Evolutionary conservation across 139 green algal species (phyloP).

Genomic region (Chlamydomonas sp.): DNA sequence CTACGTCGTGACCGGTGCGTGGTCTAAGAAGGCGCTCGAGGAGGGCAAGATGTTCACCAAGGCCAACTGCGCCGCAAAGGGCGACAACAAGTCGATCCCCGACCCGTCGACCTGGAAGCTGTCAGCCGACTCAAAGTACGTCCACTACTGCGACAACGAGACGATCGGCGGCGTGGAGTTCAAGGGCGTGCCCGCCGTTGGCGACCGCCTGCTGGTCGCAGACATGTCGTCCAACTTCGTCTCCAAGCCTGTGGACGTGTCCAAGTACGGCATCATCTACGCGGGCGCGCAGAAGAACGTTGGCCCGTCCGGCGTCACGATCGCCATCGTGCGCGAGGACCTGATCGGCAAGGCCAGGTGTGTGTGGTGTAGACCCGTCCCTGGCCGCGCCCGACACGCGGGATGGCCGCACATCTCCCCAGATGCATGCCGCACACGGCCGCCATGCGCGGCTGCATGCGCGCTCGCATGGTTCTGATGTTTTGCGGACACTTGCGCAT

Average conservation of each 20-base stretch:
- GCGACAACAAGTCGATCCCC: constrained; percentile 85
- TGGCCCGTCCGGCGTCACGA: constrained; percentile 69
- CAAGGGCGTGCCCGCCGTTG: constrained; percentile 66
- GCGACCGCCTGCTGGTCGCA: constrained; percentile 62
- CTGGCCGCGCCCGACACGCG: too few species aligned
- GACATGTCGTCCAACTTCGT: constrained; percentile 99
- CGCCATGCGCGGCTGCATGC: too few species aligned
- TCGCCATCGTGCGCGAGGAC: constrained; percentile 95
- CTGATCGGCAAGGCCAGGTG: constrained; percentile 77
- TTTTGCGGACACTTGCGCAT: too few species aligned
- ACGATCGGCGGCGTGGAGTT: constrained; percentile 99
- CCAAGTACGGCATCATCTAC: constrained; percentile 95
- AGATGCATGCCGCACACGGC: background rate
- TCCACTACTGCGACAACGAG: constrained; percentile 99
- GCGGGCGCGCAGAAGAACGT: constrained; percentile 99
- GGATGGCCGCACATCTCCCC: too few species aligned
- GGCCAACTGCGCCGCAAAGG: constrained; percentile 69
- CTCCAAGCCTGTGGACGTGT: constrained; percentile 93
- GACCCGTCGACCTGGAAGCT: constrained; percentile 74
- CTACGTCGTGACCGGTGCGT: constrained; percentile 87
- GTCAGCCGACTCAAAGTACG: constrained; percentile 67
- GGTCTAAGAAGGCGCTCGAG: constrained; percentile 84
- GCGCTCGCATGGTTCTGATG: too few species aligned
- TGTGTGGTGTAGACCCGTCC: too few species aligned
- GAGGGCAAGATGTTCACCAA: constrained; percentile 76